phyloP scores from a whole-genome alignment of 2,329 filamentous ascomycete genomes.

The Boeremia exigua region DNA sequence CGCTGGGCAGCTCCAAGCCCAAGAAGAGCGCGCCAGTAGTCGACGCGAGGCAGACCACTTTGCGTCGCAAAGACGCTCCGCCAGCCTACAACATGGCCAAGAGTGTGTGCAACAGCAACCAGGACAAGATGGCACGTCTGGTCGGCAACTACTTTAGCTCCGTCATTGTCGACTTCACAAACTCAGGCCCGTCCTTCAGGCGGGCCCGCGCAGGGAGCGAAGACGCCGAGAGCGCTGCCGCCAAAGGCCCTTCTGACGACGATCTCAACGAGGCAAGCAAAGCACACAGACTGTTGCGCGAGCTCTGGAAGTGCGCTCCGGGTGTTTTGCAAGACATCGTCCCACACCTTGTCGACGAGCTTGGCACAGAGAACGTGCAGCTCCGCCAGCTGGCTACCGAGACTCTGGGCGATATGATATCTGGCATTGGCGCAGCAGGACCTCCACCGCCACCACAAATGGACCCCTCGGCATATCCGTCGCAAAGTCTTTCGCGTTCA shows the following conservation, averaged over 20 bases:
- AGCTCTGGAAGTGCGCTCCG: conserved; percentile 92
- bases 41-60: conserved; percentile 80
- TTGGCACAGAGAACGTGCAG: conserved; percentile 87
- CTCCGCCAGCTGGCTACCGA: conserved; percentile 88
- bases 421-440: conserved; percentile 90
- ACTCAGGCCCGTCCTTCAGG: conserved; percentile 23
- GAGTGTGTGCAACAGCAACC: conserved; percentile 84
- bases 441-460: conserved; percentile 74
- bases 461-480: conserved; percentile 86
- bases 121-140: conserved; percentile 93
- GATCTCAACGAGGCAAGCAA: conserved; percentile 89
- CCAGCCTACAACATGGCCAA: conserved; percentile 97
- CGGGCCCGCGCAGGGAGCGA: conserved; percentile 42
- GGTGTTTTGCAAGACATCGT: conserved; percentile 90
- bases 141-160: conserved; percentile 97
- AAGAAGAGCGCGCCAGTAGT: conserved; percentile 63
- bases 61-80: conserved; percentile 86
- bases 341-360: conserved; percentile 88
- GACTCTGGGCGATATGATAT: conserved; percentile 92
- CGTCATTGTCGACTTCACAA: conserved; percentile 85
- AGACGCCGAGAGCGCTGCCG: conserved; percentile 53
- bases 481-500: conserved; percentile 61
- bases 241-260: conserved; percentile 73
- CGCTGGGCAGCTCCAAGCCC: conserved; percentile 55
- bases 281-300: conserved; percentile 85